A percentile compares a stretch with the other conserved stretches of the same genome.
Evolutionary conservation across 495 filamentous ascomycete genomes (phyloP).

Genomic region (Rhizodiscina lignyota): DNA sequence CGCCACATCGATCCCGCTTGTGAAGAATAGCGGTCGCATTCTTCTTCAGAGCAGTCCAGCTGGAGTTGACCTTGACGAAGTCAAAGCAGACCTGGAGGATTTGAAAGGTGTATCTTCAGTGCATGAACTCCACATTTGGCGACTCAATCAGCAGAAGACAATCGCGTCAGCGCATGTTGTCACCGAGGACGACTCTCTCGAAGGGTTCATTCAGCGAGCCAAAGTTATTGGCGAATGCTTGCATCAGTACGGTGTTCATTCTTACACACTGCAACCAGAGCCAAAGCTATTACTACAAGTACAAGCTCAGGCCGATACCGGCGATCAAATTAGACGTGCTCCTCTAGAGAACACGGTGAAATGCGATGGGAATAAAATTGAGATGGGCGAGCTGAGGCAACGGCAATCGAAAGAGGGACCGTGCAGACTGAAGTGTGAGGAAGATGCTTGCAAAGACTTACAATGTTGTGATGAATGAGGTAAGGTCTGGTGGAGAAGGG

Average conservation of each 20-base stretch:
- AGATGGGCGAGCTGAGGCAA: too few relatives aligned
- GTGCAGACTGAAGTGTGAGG: too few relatives aligned
- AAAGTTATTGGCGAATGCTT: constrained; percentile 31
- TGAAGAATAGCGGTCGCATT: constrained; percentile 22
- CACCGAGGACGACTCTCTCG: constrained; percentile 21
- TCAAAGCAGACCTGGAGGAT: constrained; percentile 25
- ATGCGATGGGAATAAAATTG: too few relatives aligned
- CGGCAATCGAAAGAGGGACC: too few relatives aligned
- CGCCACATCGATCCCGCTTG: constrained; percentile 25
- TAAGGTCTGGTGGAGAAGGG: too few relatives aligned
- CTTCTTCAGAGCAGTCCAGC: constrained; percentile 14
- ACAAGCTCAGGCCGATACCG: too few relatives aligned
- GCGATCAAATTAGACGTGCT: too few relatives aligned
- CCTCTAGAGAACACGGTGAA: too few relatives aligned
- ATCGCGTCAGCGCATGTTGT: constrained; percentile 34
- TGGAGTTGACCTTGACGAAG: constrained; percentile 9
- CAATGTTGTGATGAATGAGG: too few relatives aligned
- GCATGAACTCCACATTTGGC: constrained; percentile 38
- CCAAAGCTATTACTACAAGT: too few relatives aligned
- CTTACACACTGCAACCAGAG: constrained; percentile 33
- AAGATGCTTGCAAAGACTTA: too few relatives aligned
- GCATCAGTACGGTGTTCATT: constrained; percentile 36
- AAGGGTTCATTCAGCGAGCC: constrained; percentile 23
- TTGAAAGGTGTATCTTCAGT: constrained; percentile 28
- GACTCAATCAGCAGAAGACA: constrained; percentile 31